These are phyloP conservation scores for Backusella morwellensis DNA, from an alignment of 192 early-diverging fungal species.

Conservation along the genomic window DNA sequence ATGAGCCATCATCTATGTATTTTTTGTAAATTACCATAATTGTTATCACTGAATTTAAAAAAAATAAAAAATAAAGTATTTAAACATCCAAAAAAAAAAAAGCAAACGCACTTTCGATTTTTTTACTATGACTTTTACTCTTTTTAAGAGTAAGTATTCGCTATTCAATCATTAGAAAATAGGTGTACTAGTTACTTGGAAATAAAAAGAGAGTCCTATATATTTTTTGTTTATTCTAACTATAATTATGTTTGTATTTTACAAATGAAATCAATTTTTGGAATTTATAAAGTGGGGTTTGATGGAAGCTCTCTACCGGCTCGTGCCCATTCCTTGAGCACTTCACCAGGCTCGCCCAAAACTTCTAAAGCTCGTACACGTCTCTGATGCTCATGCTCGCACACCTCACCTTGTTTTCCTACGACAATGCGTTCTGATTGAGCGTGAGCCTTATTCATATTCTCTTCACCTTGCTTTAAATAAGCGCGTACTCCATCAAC, in stretches of 20 bases:
- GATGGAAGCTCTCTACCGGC: conserved; percentile 24
- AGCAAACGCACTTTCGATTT: too few relatives aligned
- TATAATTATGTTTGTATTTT: background rate
- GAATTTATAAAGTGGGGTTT: background rate
- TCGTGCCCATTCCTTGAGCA: conserved; percentile 29
- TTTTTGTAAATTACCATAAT: background rate
- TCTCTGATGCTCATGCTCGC: conserved; percentile 27
- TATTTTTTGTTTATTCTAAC: background rate
- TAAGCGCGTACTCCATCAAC: conserved; percentile 25
- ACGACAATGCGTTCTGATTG: conserved; percentile 19
- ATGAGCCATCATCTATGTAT: too few relatives aligned
- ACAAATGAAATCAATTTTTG: background rate
- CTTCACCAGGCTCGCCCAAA: conserved; percentile 34
- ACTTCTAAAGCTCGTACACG: conserved; percentile 27
- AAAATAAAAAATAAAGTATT: background rate
- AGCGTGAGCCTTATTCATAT: background rate
- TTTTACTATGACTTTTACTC: too few relatives aligned
- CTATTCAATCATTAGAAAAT: background rate
- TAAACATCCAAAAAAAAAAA: too few relatives aligned
- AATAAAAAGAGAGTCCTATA: background rate
- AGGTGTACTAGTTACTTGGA: too few relatives aligned
- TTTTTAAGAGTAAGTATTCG: too few relatives aligned
- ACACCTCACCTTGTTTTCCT: conserved; percentile 21
- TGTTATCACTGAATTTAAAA: background rate
- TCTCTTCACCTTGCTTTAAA: conserved; percentile 19